phyloP scores from a whole-genome alignment of 768 basidiomycete species.

The Auriculariales sp. region DNA sequence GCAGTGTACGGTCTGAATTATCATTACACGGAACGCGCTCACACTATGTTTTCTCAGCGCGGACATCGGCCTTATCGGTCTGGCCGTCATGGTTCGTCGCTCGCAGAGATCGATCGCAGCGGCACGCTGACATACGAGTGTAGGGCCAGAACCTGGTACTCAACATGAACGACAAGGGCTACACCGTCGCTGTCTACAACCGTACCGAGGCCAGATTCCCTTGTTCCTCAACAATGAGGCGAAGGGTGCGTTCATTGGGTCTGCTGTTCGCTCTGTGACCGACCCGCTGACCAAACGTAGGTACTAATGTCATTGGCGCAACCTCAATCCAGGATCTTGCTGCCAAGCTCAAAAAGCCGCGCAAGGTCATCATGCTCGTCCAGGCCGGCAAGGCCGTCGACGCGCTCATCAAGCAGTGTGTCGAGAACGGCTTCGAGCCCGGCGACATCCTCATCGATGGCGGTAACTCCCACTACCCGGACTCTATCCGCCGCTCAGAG shows the following conservation, averaged over 20 bases:
- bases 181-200: constrained; percentile 93
- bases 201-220: constrained; percentile 93
- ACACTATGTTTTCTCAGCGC: constrained; percentile 34
- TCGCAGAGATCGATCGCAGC: constrained; percentile 6
- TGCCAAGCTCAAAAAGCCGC: constrained; percentile 83
- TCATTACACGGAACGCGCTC: neutral
- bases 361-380: constrained; percentile 96
- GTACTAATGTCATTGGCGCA: constrained; percentile 90
- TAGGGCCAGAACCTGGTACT: constrained; percentile 95
- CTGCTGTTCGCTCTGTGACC: constrained; percentile 5
- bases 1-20: neutral
- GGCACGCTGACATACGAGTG: constrained; percentile 10
- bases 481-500: constrained; percentile 85
- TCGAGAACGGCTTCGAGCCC: constrained; percentile 66
- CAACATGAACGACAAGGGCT: constrained; percentile 99
- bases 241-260: constrained; percentile 58
- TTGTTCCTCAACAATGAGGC: constrained; percentile 92
- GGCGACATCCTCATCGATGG: constrained; percentile 99
- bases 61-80: constrained; percentile 96
- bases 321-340: constrained; percentile 86
- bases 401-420: constrained; percentile 82
- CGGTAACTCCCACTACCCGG: constrained; percentile 98
- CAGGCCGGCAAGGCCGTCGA: constrained; percentile 96
- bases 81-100: constrained; percentile 85
- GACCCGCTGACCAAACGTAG: constrained; percentile 25